Percentiles rank a stretch among this genome's conserved stretches.
Evolutionary conservation across 75 land plant species (phyloP).

Genomic region (Pinus tabuliformis): DNA sequence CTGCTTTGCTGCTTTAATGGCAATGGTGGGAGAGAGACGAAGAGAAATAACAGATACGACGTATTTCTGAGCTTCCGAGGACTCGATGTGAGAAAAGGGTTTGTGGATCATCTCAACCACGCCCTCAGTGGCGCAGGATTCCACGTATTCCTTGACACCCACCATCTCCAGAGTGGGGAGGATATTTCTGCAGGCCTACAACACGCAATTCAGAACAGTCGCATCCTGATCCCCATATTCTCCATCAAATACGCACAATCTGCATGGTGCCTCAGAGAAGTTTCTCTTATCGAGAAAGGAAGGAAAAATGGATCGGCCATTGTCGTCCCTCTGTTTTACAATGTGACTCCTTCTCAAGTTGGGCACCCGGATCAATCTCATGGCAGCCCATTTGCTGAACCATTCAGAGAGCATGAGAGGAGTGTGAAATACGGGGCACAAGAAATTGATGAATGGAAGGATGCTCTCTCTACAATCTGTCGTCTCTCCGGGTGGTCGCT

Average conservation of each 20-base stretch:
- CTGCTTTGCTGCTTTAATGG: background rate
- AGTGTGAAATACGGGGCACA: no score
- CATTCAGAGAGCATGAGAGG: constrained; percentile 2
- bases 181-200: background rate
- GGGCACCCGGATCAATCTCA: background rate
- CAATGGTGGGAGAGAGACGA: no score
- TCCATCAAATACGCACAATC: constrained; percentile 3
- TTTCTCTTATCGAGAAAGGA: background rate
- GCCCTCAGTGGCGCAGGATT: background rate
- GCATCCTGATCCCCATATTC: constrained; percentile 3
- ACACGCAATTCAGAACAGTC: background rate
- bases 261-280: constrained; percentile 6
- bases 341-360: constrained; percentile 12
- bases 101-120: background rate
- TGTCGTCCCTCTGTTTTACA: constrained; percentile 13
- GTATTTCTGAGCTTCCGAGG: constrained; percentile 11
- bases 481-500: background rate
- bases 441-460: no score
- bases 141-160: background rate
- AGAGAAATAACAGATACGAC: background rate
- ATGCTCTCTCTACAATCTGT: constrained; percentile 2
- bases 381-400: background rate
- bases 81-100: background rate
- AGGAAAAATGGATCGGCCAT: no score
- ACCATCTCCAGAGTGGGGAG: background rate